Evolutionary conservation across 192 early-diverging fungal genomes (phyloP).

Genomic region (Funneliformis mosseae): DNA sequence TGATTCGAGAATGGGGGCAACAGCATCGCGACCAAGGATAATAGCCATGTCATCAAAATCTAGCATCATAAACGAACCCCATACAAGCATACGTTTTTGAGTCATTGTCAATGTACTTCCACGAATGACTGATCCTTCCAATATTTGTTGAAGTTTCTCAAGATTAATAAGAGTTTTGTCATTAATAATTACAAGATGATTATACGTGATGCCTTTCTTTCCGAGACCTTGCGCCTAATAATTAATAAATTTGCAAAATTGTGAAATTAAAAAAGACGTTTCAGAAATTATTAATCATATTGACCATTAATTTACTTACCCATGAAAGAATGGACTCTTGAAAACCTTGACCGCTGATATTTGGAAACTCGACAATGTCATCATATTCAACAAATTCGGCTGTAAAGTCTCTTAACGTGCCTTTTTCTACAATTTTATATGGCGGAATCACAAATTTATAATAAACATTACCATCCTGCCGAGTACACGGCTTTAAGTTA

Average conservation of each 20-base stretch:
- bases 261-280: background rate
- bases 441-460: constrained; percentile 50
- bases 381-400: constrained; percentile 59
- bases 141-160: constrained; percentile 33
- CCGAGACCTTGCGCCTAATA: constrained; percentile 1
- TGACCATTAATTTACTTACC: constrained; percentile 33
- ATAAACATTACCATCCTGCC: constrained; percentile 42
- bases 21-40: constrained; percentile 39
- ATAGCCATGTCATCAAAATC: constrained; percentile 33
- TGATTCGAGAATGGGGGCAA: constrained; percentile 33
- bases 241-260: background rate
- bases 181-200: constrained; percentile 49
- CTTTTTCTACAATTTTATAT: constrained; percentile 29
- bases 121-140: constrained; percentile 28
- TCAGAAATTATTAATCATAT: background rate
- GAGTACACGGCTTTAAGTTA: constrained; percentile 56
- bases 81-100: constrained; percentile 36
- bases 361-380: constrained; percentile 42
- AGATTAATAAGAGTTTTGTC: constrained; percentile 43
- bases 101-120: constrained; percentile 1
- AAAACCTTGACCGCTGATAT: constrained; percentile 30
- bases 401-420: constrained; percentile 39
- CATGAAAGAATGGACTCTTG: constrained; percentile 34
- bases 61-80: constrained; percentile 38
- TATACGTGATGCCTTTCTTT: constrained; percentile 37